phyloP scores from a whole-genome alignment of 352 stramenopile species.

The Globisporangium megalacanthum region DNA sequence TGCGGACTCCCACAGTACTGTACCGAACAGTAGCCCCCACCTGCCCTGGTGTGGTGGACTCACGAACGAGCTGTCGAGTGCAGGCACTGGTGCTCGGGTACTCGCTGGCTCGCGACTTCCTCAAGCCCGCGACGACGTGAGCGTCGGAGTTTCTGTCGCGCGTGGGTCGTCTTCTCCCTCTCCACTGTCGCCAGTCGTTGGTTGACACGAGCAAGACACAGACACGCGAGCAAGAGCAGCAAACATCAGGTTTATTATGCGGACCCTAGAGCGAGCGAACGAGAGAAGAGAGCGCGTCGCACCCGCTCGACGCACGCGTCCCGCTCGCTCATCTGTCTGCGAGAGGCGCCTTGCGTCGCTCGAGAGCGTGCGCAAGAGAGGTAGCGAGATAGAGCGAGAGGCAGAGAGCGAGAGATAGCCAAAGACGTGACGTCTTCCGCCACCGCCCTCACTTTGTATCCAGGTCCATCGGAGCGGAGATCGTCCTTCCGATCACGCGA shows the following conservation, averaged over 20 bases:
- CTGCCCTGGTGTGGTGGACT: background rate
- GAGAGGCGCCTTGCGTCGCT: background rate
- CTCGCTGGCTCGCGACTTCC: conserved; percentile 45
- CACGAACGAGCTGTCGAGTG: background rate
- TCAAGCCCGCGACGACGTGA: conserved; percentile 12
- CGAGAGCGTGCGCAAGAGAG: background rate
- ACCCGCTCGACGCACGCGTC: conserved; percentile 1
- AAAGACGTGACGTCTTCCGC: background rate
- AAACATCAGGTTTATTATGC: background rate
- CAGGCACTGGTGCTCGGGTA: conserved; percentile 57
- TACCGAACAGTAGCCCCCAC: too few relatives aligned
- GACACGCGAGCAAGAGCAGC: background rate
- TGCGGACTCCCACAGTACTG: background rate
- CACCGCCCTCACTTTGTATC: background rate
- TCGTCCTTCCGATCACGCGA: conserved; percentile 26
- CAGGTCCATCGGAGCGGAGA: background rate
- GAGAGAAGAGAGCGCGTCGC: conserved; percentile 1
- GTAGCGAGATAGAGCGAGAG: background rate
- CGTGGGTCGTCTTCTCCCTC: background rate
- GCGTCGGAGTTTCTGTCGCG: background rate
- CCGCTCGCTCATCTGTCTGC: background rate
- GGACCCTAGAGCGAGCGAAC: background rate
- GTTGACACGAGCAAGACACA: background rate
- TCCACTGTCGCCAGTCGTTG: background rate
- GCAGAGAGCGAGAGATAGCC: too few relatives aligned